Evolutionary conservation across 768 basidiomycete species (phyloP).

Genomic region (Lactarius sp.): DNA sequence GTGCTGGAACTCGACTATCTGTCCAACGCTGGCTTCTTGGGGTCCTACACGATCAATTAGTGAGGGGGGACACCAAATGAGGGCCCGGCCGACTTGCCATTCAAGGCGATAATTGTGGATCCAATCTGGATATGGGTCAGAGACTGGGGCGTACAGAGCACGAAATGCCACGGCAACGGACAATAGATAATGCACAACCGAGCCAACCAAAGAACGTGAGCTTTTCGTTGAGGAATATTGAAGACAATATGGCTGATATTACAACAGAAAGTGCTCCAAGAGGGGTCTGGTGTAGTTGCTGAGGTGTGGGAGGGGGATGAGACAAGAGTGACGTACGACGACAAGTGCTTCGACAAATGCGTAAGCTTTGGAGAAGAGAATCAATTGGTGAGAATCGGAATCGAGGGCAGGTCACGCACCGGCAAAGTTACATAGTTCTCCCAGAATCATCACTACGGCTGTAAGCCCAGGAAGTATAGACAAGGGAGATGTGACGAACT

Average conservation of each 20-base stretch:
- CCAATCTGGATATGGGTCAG: constrained; percentile 50
- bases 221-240: constrained; percentile 88
- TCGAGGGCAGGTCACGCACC: constrained; percentile 45
- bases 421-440: constrained; percentile 82
- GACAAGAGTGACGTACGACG: constrained; percentile 52
- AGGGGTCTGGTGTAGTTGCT: constrained; percentile 57
- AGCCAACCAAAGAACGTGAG: constrained; percentile 97
- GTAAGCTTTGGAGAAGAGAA: constrained; percentile 47
- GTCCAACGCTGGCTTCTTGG: constrained; percentile 59
- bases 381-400: constrained; percentile 28
- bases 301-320: constrained; percentile 7
- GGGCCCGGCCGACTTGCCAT: constrained; percentile 43
- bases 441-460: constrained; percentile 78
- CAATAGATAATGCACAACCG: constrained; percentile 87
- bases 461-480: neutral
- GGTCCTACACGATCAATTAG: constrained; percentile 45
- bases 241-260: constrained; percentile 88
- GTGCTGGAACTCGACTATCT: constrained; percentile 66
- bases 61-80: constrained; percentile 24
- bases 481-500: constrained; percentile 42
- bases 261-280: constrained; percentile 96
- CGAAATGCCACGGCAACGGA: constrained; percentile 43
- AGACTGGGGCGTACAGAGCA: neutral
- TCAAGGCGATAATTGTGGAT: constrained; percentile 85
- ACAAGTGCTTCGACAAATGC: constrained; percentile 91